Base-by-base conservation (phyloP, 306 rosid species). In the Lathyrus sativus region DNA sequence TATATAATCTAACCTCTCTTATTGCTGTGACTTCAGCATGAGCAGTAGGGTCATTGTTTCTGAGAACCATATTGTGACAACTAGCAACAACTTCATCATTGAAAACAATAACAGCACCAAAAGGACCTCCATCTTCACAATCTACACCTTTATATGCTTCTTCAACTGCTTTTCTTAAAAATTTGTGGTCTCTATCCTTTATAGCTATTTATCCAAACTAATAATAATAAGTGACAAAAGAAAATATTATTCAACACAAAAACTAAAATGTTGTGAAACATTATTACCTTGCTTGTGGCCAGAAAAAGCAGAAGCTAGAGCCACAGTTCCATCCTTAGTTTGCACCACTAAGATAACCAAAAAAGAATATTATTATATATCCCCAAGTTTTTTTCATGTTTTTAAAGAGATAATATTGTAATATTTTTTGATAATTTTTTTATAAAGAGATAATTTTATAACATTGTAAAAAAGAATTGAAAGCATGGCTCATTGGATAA, bases 11-110 rank as follows among this genome's bases (percentile, higher is more conserved):
- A 77, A 93, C 98, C 96, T 92, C 92, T 84, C 98, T 86, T 77
- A 92, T 83, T 15, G 91, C 98, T 29, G 96, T 88, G 29, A 92
- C 98, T 77, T 92, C 96, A 0, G 98, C 96, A 76, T 92, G 98
- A 43, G 98, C 97, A 39, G 98, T 88, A 5, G 98, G 98, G 55
- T 93, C 97, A 5, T 83, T 93, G 82, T 86, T 65, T 45, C 63
- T 86, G 3, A 85, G 75, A 63, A 89, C 97, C 98, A 90, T 75
- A 84, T 90, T 90, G 83, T 90, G 98, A 72, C 82, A 86, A 65
- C 91, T 83, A 35, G 81, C 93, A 54, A 93, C 82, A 55, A 90
- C 78, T 79, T 90, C 96, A 67, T 88, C 90, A 5, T 90, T 84
- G 9, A 74, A 75, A 60, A 88, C 97, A 44, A 93, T 81, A 53